Evolutionary conservation across 257 asterid genomes (phyloP), one percentile per base, ranked within the genome.

Genomic region (Scutellaria galericulata): DNA sequence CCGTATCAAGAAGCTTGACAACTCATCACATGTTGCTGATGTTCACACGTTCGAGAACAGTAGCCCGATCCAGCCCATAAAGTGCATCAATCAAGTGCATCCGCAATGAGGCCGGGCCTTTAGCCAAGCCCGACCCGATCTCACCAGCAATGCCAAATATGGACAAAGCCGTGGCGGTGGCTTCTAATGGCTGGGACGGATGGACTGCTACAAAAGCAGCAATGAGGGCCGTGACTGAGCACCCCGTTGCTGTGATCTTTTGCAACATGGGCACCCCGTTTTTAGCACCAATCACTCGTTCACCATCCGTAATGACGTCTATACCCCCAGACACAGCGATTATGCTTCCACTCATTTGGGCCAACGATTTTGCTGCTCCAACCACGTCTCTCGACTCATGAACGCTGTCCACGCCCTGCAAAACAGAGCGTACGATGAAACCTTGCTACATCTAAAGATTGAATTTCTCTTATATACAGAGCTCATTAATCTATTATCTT

Each of bases 201-300:
- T 86, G 88, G 41, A 88, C 58, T 0, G 99, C 91, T 24, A 94
- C 78, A 50, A 94, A 94, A 53, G 99, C 93, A 15, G 99, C 82
- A 15, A 91, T 85, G 13, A 88, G 88, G 7, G 97, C 97, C 5
- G 98, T 89, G 55, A 94, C 93, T 0, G 99, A 83, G 68, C 99
- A 94, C 51, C 99, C 97, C 3, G 99, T 85, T 20, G 96, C 97
- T 18, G 99, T 91, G 54, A 94, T 84, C 81, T 84, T 88, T 73
- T 88, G 99, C 90, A 91, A 44, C 97, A 91, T 81, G 0, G 96
- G 53, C 27, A 88, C 97, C 8, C 99, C 99, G 7, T 94, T 94
- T 75, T 65, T 82, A 0, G 85, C 92, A 7, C 96, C 93, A 9
- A 88, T 77, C 0, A 85, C 87, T 15, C 81, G 88, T 7, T 76